These are phyloP conservation scores for Triglochin maritima DNA, from an alignment of 106 monocot species.

Conservation along the genomic window DNA sequence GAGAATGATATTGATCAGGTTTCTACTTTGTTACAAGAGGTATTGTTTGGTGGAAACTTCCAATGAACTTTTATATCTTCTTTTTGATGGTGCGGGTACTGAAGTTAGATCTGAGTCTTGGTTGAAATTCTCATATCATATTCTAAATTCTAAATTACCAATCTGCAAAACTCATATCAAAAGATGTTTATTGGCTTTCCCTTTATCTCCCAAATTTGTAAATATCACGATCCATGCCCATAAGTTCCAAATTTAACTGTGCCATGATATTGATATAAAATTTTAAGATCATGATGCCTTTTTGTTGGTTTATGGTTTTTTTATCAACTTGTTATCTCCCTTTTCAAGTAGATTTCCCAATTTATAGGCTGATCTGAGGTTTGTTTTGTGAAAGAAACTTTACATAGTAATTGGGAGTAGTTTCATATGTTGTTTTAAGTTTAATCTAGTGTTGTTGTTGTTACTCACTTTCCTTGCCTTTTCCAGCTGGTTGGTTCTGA, in stretches of 20 bases:
- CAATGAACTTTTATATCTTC: too few species aligned
- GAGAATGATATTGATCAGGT: constrained; percentile 55
- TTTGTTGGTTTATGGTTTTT: too few species aligned
- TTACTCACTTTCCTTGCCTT: constrained; percentile 2
- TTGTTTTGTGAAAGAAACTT: neutral
- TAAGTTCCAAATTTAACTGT: too few species aligned
- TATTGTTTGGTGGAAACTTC: constrained; percentile 4
- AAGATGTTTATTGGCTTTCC: too few species aligned
- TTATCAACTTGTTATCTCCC: too few species aligned
- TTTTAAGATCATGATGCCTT: too few species aligned
- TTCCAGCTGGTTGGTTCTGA: constrained; percentile 36
- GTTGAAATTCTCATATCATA: neutral
- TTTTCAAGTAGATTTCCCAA: neutral
- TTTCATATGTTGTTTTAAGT: neutral
- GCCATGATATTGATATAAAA: too few species aligned
- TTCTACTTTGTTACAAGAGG: constrained; percentile 52
- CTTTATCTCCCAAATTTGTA: too few species aligned
- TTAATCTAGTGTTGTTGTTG: too few species aligned
- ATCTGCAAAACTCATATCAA: neutral
- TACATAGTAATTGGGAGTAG: neutral
- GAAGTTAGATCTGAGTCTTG: neutral
- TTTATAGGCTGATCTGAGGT: neutral
- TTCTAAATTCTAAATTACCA: neutral
- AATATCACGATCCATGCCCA: too few species aligned
- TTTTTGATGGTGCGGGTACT: too few species aligned